phyloP scores from a whole-genome alignment of 2,329 filamentous ascomycete genomes.

The Fusarium napiforme region DNA sequence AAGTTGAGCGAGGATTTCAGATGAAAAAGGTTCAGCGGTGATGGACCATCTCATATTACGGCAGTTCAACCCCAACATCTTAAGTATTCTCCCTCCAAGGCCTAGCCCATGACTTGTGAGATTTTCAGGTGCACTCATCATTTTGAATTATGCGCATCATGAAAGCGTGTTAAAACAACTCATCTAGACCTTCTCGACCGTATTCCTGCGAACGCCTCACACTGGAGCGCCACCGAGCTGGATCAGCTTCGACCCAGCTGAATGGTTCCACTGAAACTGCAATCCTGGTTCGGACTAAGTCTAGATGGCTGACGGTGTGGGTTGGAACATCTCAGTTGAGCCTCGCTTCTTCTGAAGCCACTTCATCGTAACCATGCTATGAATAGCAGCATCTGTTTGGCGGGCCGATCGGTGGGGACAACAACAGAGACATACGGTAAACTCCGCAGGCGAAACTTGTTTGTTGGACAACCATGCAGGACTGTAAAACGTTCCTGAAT shows the following conservation, averaged over 20 bases:
- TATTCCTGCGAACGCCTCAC: no score
- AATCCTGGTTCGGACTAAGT: neutral
- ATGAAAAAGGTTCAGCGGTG: neutral
- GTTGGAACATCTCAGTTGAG: neutral
- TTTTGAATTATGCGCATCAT: neutral
- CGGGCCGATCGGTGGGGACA: neutral
- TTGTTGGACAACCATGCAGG: neutral
- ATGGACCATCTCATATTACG: rapidly evolving
- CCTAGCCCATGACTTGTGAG: no score
- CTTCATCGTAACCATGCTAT: no score
- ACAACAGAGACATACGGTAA: rapidly evolving
- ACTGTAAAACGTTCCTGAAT: rapidly evolving
- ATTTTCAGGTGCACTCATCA: no score
- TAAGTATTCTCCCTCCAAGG: neutral
- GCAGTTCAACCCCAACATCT: neutral
- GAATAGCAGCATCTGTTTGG: no score
- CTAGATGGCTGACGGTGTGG: neutral
- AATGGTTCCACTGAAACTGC: neutral
- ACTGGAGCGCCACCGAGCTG: neutral
- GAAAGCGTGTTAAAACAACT: rapidly evolving
- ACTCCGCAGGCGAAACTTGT: neutral
- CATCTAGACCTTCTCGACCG: no score
- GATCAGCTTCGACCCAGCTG: neutral
- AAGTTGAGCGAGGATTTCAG: rapidly evolving
- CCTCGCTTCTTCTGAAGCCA: neutral